Conservation (phyloP, 2,329 filamentous ascomycete species). For the Thielaviopsis punctulata region DNA sequence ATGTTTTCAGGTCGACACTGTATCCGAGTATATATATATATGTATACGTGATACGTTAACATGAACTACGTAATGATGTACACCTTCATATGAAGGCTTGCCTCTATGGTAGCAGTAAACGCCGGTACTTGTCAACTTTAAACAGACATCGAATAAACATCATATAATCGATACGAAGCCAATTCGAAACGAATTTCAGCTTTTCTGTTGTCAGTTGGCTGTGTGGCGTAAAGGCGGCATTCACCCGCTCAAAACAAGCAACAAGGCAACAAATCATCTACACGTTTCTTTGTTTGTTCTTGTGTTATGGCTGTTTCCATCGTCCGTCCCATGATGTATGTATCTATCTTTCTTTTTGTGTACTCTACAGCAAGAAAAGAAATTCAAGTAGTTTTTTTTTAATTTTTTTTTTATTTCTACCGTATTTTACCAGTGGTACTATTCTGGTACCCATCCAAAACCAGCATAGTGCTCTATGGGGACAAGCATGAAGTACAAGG, state of each 20-base stretch:
- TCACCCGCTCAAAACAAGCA: neutral
- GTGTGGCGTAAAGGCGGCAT: neutral
- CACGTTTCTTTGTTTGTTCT: neutral
- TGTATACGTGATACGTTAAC: too few species aligned
- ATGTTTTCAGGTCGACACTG: too few species aligned
- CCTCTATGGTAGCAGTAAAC: neutral
- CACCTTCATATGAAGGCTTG: neutral
- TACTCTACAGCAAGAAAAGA: too few species aligned
- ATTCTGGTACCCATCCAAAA: too few species aligned
- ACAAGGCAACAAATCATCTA: neutral
- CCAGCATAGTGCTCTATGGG: too few species aligned
- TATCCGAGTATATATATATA: too few species aligned
- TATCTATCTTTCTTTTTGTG: conserved; percentile 1
- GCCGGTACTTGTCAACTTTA: neutral
- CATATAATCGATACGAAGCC: too few species aligned
- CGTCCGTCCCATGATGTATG: conserved; percentile 1
- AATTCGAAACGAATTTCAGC: neutral
- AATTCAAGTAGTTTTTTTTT: too few species aligned
- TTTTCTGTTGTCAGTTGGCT: neutral
- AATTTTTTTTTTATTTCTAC: neutral
- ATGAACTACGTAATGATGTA: too few species aligned
- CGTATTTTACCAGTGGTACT: neutral
- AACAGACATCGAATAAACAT: neutral
- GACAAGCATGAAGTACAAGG: neutral
- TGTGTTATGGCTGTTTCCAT: neutral